Conservation (phyloP, 2,329 filamentous ascomycete species). For the Bipolaris zeicola region DNA sequence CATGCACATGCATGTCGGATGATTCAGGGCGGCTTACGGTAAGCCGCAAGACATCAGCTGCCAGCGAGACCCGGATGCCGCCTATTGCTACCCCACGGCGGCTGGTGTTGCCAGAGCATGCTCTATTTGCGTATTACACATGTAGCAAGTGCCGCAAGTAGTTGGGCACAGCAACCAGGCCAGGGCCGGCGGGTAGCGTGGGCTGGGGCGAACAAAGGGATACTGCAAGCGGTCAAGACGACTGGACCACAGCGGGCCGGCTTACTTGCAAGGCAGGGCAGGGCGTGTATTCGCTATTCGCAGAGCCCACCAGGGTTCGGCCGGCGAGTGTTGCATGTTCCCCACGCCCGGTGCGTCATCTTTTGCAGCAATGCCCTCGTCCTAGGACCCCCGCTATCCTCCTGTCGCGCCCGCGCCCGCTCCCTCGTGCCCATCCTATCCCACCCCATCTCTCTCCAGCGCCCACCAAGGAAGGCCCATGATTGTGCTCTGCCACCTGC, state of each 20-base stretch:
- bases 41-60: background rate
- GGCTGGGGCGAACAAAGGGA: no score
- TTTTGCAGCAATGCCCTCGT: conserved; percentile 22
- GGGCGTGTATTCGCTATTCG: background rate
- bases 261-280: background rate
- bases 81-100: no score
- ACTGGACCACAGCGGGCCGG: background rate
- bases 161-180: background rate
- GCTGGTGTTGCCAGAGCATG: background rate
- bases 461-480: conserved; percentile 22
- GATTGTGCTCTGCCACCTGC: conserved; percentile 28
- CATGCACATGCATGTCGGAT: background rate
- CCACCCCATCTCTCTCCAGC: conserved; percentile 6
- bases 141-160: no score
- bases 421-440: conserved; percentile 1
- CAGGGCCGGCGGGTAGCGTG: background rate
- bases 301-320: conserved; percentile 2
- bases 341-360: conserved; percentile 36
- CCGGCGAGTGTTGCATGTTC: conserved; percentile 23
- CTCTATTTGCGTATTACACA: no score
- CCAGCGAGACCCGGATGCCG: background rate
- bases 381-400: conserved; percentile 31
- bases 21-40: background rate
- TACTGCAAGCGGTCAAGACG: no score
- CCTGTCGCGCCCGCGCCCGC: conserved; percentile 14